Conservation (phyloP, 371 early-diverging fungal species). For the Mortierella sp. region DNA sequence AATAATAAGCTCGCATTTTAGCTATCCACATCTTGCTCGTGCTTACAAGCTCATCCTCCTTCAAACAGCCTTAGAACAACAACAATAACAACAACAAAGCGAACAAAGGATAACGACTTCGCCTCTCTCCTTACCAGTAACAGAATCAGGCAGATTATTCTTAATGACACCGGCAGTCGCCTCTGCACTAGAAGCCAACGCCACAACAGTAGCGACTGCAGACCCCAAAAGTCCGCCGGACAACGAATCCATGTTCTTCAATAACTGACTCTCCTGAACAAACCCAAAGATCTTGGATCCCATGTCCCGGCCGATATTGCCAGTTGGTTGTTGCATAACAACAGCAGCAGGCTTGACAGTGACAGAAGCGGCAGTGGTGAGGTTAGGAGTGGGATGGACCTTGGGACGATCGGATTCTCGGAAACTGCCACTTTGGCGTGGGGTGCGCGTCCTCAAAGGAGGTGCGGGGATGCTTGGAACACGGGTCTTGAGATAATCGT, state of each 20-base stretch:
- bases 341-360: neutral
- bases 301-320: conserved; percentile 14
- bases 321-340: neutral
- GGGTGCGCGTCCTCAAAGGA: neutral
- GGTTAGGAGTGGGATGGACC: neutral
- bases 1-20: neutral
- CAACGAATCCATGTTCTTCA: conserved; percentile 22
- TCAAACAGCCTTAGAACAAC: too few relatives aligned
- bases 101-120: too few relatives aligned
- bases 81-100: neutral
- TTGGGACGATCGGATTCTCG: neutral
- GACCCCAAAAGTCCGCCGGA: conserved; percentile 28
- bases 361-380: neutral
- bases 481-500: neutral
- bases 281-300: conserved; percentile 21
- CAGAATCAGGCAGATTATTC: conserved; percentile 21
- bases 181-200: conserved; percentile 23
- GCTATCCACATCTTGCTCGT: too few relatives aligned
- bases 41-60: neutral
- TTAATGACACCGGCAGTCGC: conserved; percentile 15
- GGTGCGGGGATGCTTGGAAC: neutral
- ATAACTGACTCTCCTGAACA: conserved; percentile 18
- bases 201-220: conserved; percentile 18
- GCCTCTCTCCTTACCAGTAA: conserved; percentile 6
- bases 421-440: conserved; percentile 1